Evolutionary conservation across 202 grass and related monocot species (phyloP).

Genomic region (Digitaria exilis): DNA sequence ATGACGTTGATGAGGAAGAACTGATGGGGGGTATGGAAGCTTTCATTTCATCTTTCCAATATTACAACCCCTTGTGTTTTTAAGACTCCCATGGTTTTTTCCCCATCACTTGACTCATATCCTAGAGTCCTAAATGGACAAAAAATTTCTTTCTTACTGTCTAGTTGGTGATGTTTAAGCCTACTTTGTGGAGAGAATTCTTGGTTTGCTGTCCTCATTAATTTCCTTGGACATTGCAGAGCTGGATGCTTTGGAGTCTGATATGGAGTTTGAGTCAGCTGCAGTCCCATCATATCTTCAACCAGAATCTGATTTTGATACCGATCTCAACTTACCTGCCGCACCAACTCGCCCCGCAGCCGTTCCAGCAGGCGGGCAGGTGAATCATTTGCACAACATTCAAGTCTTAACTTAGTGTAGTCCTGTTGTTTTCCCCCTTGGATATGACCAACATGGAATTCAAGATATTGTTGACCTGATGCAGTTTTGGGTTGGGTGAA

Average conservation of each 20-base stretch:
- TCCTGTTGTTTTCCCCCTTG: not conserved
- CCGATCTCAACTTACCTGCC: constrained; percentile 69
- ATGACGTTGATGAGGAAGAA: constrained; percentile 95
- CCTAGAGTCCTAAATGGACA: not conserved
- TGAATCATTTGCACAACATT: constrained; percentile 14
- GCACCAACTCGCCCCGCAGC: constrained; percentile 66
- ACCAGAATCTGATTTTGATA: constrained; percentile 72
- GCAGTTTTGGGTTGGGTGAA: not conserved
- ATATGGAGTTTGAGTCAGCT: constrained; percentile 78
- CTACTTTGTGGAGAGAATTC: not conserved
- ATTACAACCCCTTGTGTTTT: not conserved
- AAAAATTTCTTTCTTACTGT: not conserved
- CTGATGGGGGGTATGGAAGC: constrained; percentile 80
- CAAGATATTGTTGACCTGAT: not conserved
- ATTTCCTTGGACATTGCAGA: constrained; percentile 45
- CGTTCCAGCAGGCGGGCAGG: constrained; percentile 55
- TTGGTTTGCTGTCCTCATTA: constrained; percentile 3
- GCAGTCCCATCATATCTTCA: constrained; percentile 90
- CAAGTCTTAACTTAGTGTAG: not conserved
- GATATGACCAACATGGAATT: not conserved
- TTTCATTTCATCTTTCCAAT: constrained; percentile 15
- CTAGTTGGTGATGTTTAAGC: not conserved
- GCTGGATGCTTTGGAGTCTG: constrained; percentile 82
- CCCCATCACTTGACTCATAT: not conserved
- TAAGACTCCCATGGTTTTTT: not conserved